These are phyloP conservation scores for Alternaria sp. DNA, from an alignment of 2,329 filamentous ascomycete species.

Conservation along the genomic window DNA sequence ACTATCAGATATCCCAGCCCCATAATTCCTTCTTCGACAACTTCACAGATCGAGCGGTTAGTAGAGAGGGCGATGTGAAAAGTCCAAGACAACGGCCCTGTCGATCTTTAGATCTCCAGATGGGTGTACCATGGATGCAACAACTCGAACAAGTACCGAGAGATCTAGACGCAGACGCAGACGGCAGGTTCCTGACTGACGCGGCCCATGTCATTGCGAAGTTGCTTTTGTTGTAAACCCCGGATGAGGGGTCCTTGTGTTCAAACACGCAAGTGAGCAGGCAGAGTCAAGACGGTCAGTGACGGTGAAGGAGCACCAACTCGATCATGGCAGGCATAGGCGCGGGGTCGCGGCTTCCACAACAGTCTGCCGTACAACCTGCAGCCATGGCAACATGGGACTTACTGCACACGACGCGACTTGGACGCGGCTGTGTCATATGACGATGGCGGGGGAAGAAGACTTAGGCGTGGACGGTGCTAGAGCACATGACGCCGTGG, in stretches of 20 bases:
- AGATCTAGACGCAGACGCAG: not conserved
- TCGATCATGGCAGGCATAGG: not conserved
- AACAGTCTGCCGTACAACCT: not conserved
- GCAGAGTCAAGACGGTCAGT: not conserved
- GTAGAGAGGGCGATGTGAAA: not conserved
- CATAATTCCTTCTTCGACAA: not conserved
- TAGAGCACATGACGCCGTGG: conserved; percentile 3
- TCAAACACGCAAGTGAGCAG: not conserved
- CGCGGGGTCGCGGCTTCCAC: not conserved
- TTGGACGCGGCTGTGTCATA: not conserved
- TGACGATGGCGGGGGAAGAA: not conserved
- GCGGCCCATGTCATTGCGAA: not conserved
- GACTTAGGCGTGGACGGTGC: not conserved
- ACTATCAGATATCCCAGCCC: not conserved
- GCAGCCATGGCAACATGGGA: not conserved
- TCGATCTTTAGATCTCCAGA: not conserved
- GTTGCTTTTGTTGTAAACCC: conserved; percentile 1
- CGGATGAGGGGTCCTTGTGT: not conserved
- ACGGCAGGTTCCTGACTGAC: not conserved
- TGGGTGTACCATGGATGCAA: not conserved
- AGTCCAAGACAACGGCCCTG: not conserved
- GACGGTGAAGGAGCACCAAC: not conserved
- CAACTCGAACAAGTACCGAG: not conserved
- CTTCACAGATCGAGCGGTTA: not conserved
- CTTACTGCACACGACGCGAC: not conserved